Evolutionary conservation across 139 green algal genomes (phyloP), one percentile per base, ranked within the genome.

Genomic region (Mesostigma viride): DNA sequence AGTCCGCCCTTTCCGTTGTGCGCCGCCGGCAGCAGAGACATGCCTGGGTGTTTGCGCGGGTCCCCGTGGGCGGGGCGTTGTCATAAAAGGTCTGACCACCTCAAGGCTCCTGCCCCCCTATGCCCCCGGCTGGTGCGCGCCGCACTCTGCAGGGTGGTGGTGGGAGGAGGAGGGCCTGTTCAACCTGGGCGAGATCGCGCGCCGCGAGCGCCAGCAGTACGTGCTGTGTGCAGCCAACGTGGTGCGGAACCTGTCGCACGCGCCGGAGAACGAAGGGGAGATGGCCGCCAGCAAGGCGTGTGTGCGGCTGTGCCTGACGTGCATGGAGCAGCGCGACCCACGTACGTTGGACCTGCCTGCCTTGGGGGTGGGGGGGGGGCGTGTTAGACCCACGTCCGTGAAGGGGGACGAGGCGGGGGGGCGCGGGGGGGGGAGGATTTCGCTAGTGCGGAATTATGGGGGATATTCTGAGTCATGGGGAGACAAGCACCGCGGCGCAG

Each of bases 101-200:
- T n/a, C n/a, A n/a, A n/a, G n/a, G n/a, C n/a, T n/a, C n/a, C n/a
- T n/a, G n/a, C n/a, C n/a, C n/a, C n/a, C n/a, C n/a, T n/a, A n/a
- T n/a, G n/a, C n/a, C n/a, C n/a, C n/a, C n/a, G n/a, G n/a, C n/a
- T n/a, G n/a, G 40, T 53, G 40, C 17, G 40, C 17, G 17, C 17
- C 40, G 14, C 40, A 53, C 40, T 17, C 14, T 17, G 40, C 17
- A 5, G 53, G 66, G 31, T 65, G 65, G 65, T 72, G 65, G 65
- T 72, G 65, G 65, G 35, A 57, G 11, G 68, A 74, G 59, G 63
- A 64, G 31, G 61, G 61, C 2, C n/a, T 74, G 28, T 74, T 74
- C 36, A 74, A 74, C 62, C 65, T 44, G 11, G 68, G 66, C n/a
- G 68, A 72, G 26, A 14, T 31, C 17, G 68, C 46, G 22, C 24